Percentiles rank a stretch among this genome's conserved stretches.
phyloP scores from a whole-genome alignment of 805 yeast genomes.

The Blastobotrys robertii region DNA sequence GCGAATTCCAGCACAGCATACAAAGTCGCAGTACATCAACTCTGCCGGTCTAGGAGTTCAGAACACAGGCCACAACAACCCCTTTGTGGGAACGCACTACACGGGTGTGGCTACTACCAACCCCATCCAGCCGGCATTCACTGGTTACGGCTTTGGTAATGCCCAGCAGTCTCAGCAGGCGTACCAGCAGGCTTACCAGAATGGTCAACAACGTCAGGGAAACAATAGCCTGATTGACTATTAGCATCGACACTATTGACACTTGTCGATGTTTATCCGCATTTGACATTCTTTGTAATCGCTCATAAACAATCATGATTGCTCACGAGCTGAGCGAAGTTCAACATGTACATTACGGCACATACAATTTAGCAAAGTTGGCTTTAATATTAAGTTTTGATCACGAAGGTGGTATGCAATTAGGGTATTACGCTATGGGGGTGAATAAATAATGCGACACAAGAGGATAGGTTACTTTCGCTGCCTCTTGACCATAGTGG shows the following conservation, averaged over 20 bases:
- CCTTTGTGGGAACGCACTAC: slow-evolving; percentile 58
- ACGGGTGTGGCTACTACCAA: slow-evolving; percentile 59
- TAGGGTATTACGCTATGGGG: no score
- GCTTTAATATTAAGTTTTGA: no score
- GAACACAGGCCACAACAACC: slow-evolving; percentile 34
- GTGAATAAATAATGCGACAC: no score
- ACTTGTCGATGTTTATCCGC: no score
- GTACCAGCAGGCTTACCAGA: slow-evolving; percentile 12
- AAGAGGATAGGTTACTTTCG: no score
- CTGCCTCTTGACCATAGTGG: no score
- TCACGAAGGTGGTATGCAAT: no score
- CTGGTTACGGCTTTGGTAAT: slow-evolving; percentile 94
- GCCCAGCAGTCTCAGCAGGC: slow-evolving; percentile 32
- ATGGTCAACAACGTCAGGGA: slow-evolving; percentile 6
- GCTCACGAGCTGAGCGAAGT: no score
- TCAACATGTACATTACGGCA: no score
- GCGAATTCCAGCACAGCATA: slow-evolving; percentile 89
- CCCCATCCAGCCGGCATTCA: slow-evolving; percentile 64
- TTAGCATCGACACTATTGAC: slow-evolving; percentile 5
- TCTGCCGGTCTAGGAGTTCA: slow-evolving; percentile 51
- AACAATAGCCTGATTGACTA: slow-evolving; percentile 24
- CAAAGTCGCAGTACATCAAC: slow-evolving; percentile 71
- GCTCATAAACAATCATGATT: no score
- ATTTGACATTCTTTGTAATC: no score
- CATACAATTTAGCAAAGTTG: no score